These are phyloP conservation scores for Aspergillus nomiae DNA, from an alignment of 2,329 filamentous ascomycete genomes.

Conservation along the genomic window DNA sequence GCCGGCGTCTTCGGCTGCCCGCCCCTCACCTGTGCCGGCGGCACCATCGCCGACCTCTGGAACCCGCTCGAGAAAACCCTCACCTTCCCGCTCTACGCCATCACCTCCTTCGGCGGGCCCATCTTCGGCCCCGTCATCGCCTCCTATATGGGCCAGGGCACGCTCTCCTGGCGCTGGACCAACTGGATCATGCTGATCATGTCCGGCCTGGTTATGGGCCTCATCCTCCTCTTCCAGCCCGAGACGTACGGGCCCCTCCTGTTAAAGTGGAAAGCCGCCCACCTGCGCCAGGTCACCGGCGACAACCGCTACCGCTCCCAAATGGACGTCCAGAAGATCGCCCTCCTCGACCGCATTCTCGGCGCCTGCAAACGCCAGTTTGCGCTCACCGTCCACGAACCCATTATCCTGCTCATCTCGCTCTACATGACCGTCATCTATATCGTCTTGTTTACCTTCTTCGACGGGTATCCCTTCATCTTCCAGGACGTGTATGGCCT, in stretches of 20 bases:
- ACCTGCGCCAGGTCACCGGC: conserved; percentile 41
- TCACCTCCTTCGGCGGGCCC: conserved; percentile 42
- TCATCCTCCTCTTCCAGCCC: conserved; percentile 48
- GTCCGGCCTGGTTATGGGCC: conserved; percentile 32
- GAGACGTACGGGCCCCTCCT: conserved; percentile 53
- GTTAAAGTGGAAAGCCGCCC: conserved; percentile 45
- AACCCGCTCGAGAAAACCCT: conserved; percentile 49
- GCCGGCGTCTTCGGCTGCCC: conserved; percentile 50
- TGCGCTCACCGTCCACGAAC: conserved; percentile 31
- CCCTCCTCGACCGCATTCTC: background rate
- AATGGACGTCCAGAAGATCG: conserved; percentile 25
- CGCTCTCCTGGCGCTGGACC: conserved; percentile 39
- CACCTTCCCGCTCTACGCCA: conserved; percentile 53
- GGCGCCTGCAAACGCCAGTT: conserved; percentile 11
- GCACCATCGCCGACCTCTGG: conserved; percentile 50
- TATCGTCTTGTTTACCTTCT: conserved; percentile 35
- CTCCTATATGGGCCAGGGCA: conserved; percentile 16
- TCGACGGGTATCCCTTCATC: conserved; percentile 53
- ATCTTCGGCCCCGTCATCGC: conserved; percentile 24
- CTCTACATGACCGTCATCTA: conserved; percentile 34
- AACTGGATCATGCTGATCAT: conserved; percentile 49
- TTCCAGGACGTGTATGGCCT: conserved; percentile 53
- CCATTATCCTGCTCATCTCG: conserved; percentile 17
- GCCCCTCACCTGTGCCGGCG: conserved; percentile 48
- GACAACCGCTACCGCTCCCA: conserved; percentile 51